Conservation (phyloP, 495 filamentous ascomycete species). For the Penicillium parvum region DNA sequence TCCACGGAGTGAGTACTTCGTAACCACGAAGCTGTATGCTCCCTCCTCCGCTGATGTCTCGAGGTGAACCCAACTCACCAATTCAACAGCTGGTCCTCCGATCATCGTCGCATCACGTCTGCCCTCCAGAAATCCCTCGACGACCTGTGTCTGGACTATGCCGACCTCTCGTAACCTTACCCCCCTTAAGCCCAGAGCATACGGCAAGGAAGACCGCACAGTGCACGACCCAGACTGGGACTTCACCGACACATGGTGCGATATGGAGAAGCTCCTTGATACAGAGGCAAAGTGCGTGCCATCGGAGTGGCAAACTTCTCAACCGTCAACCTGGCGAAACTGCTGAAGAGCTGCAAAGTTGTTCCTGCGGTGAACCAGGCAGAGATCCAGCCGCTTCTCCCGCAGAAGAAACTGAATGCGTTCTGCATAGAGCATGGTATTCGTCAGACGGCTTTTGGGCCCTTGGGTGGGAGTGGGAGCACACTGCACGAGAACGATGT, state of each 20-base stretch:
- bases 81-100: constrained; percentile 21
- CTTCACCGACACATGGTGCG: constrained; percentile 40
- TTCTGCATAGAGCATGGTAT: constrained; percentile 51
- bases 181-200: constrained; percentile 23
- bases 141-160: constrained; percentile 55
- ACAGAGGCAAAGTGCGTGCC: constrained; percentile 49
- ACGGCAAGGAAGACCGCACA: constrained; percentile 39
- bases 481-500: constrained; percentile 53
- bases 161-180: constrained; percentile 65
- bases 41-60: constrained; percentile 21
- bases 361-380: constrained; percentile 60
- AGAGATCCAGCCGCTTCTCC: constrained; percentile 53
- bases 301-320: constrained; percentile 57
- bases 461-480: constrained; percentile 47
- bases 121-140: constrained; percentile 55
- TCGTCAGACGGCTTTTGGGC: constrained; percentile 60
- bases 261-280: constrained; percentile 54
- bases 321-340: constrained; percentile 37
- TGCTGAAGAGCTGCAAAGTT: constrained; percentile 45
- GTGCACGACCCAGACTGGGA: constrained; percentile 38
- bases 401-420: constrained; percentile 51
- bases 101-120: constrained; percentile 43
- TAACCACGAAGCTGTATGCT: constrained; percentile 57
- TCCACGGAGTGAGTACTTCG: constrained; percentile 51
- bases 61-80: constrained; percentile 32